These are phyloP conservation scores for Basidioascus undulatus DNA, from an alignment of 768 basidiomycete genomes.

Conservation along the genomic window DNA sequence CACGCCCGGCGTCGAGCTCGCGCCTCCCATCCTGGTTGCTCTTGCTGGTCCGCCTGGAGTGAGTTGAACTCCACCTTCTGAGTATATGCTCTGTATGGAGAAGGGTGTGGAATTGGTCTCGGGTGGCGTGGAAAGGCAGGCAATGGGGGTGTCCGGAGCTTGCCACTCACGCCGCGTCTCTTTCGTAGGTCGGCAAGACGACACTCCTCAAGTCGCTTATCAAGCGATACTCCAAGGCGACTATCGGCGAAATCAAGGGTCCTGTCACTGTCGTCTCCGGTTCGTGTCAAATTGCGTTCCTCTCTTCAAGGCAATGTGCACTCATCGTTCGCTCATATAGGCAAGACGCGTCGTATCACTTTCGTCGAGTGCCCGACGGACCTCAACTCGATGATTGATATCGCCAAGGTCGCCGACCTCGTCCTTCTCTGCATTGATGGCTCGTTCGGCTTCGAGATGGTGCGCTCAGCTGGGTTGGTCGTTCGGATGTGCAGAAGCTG, in stretches of 20 bases:
- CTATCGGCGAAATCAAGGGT: slow-evolving; percentile 63
- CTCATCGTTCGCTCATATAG: slow-evolving; percentile 3
- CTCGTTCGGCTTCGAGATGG: slow-evolving; percentile 98
- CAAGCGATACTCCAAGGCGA: slow-evolving; percentile 79
- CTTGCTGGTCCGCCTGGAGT: slow-evolving; percentile 87
- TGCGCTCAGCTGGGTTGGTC: slow-evolving; percentile 14
- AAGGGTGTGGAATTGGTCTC: too few species aligned
- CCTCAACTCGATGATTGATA: slow-evolving; percentile 92
- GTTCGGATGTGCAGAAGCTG: not conserved
- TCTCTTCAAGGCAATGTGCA: not conserved
- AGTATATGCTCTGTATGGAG: too few species aligned
- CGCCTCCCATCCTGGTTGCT: slow-evolving; percentile 82
- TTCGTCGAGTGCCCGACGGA: slow-evolving; percentile 96
- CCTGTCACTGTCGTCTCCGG: slow-evolving; percentile 81
- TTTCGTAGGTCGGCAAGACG: slow-evolving; percentile 55
- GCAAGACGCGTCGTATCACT: slow-evolving; percentile 78
- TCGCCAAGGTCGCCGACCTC: slow-evolving; percentile 87
- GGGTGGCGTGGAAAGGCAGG: too few species aligned
- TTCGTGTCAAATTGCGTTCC: slow-evolving; percentile 3
- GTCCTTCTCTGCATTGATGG: slow-evolving; percentile 94
- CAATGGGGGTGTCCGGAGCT: not conserved
- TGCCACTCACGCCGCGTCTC: not conserved
- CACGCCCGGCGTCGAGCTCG: slow-evolving; percentile 32
- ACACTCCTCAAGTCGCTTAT: slow-evolving; percentile 80
- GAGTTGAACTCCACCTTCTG: too few species aligned